Conservation (phyloP, 73 alveolate genomes). For the Paramecium tetraurelia region DNA sequence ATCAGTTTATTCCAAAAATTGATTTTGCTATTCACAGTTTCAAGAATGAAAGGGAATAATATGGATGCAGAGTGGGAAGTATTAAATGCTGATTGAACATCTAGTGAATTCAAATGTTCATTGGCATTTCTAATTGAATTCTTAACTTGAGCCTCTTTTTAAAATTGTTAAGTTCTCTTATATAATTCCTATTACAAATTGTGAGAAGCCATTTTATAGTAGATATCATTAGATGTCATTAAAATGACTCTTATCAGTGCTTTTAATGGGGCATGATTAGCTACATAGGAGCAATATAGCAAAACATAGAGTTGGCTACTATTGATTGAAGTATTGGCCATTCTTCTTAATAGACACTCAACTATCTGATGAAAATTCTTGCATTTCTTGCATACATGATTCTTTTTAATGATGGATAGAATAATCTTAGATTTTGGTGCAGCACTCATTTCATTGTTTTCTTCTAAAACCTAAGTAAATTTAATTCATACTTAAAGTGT, state of each 20-base stretch:
- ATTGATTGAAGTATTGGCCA: not conserved
- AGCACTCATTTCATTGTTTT: not conserved
- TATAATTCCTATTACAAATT: not conserved
- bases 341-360: not conserved
- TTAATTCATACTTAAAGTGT: not conserved
- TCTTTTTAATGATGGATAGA: not conserved
- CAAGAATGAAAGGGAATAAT: not conserved
- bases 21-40: not conserved
- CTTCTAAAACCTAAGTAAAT: not conserved
- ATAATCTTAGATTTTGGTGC: not conserved
- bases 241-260: not conserved
- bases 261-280: not conserved
- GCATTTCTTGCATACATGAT: not conserved
- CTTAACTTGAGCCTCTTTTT: not conserved
- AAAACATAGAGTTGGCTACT: not conserved
- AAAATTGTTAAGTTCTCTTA: not conserved
- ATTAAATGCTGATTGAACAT: not conserved
- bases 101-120: slow-evolving; percentile 1
- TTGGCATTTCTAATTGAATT: not conserved
- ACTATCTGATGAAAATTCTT: not conserved
- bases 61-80: not conserved
- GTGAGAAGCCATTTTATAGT: not conserved
- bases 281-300: not conserved
- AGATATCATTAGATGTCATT: not conserved
- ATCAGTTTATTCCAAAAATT: slow-evolving; percentile 9